Base-by-base conservation (phyloP, 2,329 filamentous ascomycete species). In the Emericellopsis atlantica region DNA sequence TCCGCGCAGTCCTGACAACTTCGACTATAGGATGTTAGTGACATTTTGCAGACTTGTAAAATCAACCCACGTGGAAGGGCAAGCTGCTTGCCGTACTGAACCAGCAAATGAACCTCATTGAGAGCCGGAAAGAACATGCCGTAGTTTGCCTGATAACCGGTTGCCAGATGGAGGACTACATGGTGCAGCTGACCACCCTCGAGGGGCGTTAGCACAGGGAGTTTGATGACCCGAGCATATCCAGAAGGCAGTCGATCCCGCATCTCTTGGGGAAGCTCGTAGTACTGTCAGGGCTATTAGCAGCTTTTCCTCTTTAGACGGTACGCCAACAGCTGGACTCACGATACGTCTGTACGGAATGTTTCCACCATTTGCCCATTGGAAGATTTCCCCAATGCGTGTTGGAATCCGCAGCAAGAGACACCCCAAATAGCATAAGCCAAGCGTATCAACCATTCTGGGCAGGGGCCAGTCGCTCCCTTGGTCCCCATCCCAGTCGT, bases 391-490 rank as follows among this genome's bases (percentile, higher is more conserved):
- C 10, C 78, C 81, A 7, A 90, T 64, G 18, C 79, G 77, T n/a
- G 85, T 69, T 0, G 89, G 87, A 42, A 92, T 67, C 42, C 82
- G 77, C 49, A 95, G 66, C 22, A 95, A 65, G 36, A 92, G 52
- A 32, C 78, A 78, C 2, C 78, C 89, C 29, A 95, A 60, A 61
- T 95, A 95, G 54, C 84, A 88, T 10, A 95, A 57, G 2, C 70
- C 79, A 40, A 96, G 60, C 1, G 81, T 82, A 49, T 95, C 89
- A 34, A 84, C 63, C 31, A 93, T 63, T 40, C 66, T 76, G 1
- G 89, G 88, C 49, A 76, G 51, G 37, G 69, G 65, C 65, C 76
- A 72, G 36, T 65, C 56, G 48, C 65, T 58, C 6, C 66, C 65
- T 22, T 61, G 53, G 42, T 67, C 61, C 12, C 66, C 46, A 38